A percentile compares a stretch with the other conserved stretches of the same genome.
Evolutionary conservation across 495 filamentous ascomycete species (phyloP).

Genomic region (Xylaria nigripes): DNA sequence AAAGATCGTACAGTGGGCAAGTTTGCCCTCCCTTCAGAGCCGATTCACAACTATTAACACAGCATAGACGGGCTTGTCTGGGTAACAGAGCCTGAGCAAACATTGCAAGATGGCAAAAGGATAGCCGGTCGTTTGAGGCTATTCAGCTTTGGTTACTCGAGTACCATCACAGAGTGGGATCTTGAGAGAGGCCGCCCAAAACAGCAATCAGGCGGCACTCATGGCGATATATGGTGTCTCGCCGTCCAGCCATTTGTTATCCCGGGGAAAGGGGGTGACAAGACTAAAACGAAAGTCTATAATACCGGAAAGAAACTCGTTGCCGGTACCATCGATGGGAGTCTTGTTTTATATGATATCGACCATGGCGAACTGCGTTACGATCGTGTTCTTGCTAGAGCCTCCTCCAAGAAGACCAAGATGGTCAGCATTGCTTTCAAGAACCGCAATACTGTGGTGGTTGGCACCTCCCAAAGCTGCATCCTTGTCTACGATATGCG

Average conservation of each 20-base stretch:
- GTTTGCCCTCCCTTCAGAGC: not conserved
- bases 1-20: conserved; percentile 48
- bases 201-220: conserved; percentile 80
- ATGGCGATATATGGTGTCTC: conserved; percentile 95
- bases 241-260: conserved; percentile 63
- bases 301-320: conserved; percentile 61
- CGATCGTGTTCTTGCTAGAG: conserved; percentile 56
- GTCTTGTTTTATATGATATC: conserved; percentile 76
- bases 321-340: conserved; percentile 86
- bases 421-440: conserved; percentile 88
- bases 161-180: conserved; percentile 91
- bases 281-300: conserved; percentile 11
- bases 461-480: conserved; percentile 85
- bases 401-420: conserved; percentile 70
- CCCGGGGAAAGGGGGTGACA: conserved; percentile 14
- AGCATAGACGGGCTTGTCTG: conserved; percentile 87
- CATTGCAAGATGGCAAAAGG: conserved; percentile 51
- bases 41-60: not conserved
- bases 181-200: conserved; percentile 64
- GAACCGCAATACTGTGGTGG: conserved; percentile 69
- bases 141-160: conserved; percentile 94
- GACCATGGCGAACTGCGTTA: conserved; percentile 71
- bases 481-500: conserved; percentile 86
- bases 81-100: conserved; percentile 76
- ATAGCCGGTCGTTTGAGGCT: conserved; percentile 69